These are phyloP conservation scores for Tolypocladium ovalisporum DNA, from an alignment of 2,329 filamentous ascomycete species.

Conservation along the genomic window DNA sequence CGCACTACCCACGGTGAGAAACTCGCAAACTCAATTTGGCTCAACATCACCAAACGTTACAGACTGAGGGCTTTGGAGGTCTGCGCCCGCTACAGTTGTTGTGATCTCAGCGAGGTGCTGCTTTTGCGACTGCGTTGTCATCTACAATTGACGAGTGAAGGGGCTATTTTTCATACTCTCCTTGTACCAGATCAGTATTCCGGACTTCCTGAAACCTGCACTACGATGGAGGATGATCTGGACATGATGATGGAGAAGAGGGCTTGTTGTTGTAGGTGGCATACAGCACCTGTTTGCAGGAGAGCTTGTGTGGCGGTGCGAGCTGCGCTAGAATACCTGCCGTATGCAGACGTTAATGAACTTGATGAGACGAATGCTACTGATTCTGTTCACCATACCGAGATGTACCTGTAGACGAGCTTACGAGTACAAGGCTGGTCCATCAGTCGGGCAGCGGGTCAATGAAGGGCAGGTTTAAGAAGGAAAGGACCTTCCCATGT, in stretches of 20 bases:
- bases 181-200: too few relatives aligned
- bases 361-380: neutral
- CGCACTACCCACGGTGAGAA: slow-evolving; percentile 11
- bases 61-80: slow-evolving; percentile 26
- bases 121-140: slow-evolving; percentile 18
- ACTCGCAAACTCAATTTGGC: slow-evolving; percentile 8
- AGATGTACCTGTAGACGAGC: neutral
- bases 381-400: neutral
- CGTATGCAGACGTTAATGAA: neutral
- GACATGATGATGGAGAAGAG: neutral
- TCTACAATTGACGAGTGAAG: slow-evolving; percentile 6
- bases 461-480: neutral
- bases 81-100: slow-evolving; percentile 14
- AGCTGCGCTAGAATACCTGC: neutral
- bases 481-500: neutral
- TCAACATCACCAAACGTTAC: slow-evolving; percentile 20
- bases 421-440: too few relatives aligned
- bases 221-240: neutral
- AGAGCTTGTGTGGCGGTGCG: neutral
- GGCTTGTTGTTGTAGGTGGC: slow-evolving; percentile 3
- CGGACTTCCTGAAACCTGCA: neutral
- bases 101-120: slow-evolving; percentile 17
- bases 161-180: too few relatives aligned
- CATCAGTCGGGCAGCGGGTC: too few relatives aligned
- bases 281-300: slow-evolving; percentile 1